Base-by-base conservation (phyloP, 108 stramenopile species). In the Cyclotella baltica region DNA sequence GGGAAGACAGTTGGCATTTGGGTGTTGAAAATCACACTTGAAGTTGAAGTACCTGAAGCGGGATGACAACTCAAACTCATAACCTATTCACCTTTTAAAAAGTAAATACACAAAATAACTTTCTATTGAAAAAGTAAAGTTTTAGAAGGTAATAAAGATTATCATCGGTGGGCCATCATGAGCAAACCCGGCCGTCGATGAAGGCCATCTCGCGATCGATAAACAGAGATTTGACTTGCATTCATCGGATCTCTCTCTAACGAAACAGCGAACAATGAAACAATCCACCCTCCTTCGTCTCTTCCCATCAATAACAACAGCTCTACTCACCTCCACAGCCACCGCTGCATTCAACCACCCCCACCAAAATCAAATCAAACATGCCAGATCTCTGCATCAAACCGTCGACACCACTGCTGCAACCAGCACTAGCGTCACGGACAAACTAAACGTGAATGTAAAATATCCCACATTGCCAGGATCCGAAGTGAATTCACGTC, bases 381-480 rank as follows among this genome's bases (percentile, higher is more conserved):
- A 43, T 43, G 18, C n/a, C 51, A 10, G 11, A 10, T n/a, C 10
- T n/a, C 10, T 4, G n/a, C 19, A 4, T 52, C n/a, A 52, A 13
- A 52, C 51, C 19, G 4, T 4, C 51, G 51, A 20, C 51, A 52
- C n/a, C 51, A 52, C 51, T 52, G 18, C 51, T 52, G 40, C 40
- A 56, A 56, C 11, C 55, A 22, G 5, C 59, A 16, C 6, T n/a
- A 6, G 47, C 59, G 30, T 23, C 18, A 23, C 16, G 1, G 38
- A 11, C 23, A 64, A 15, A n/a, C 51, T n/a, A 20, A n/a, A n/a
- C 31, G 70, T 67, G n/a, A 83, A 83, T 23, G 73, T 84, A 62
- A 92, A 92, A 65, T 96, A 92, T 76, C 95, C 95, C 2, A 93
- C 92, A 8, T n/a, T 22, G 8, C 86, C 93, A 71, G 95, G 95